A percentile compares a stretch with the other conserved stretches of the same genome.
These are phyloP conservation scores for Hordeum vulgare DNA, from an alignment of 176 grass and related monocot genomes.

Conservation along the genomic window MorexV3_pseudomolecules_assembly NC_058521.1:574712572-574713071, in stretches of 20 bases:
- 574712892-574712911: neutral
- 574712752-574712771: neutral
- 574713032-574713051: neutral
- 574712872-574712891: no score
- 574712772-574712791: neutral
- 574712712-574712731: neutral
- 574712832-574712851: no score
- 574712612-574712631: no score
- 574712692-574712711: neutral
- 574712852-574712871: no score
- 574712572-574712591: no score
- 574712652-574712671: neutral
- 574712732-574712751: no score
- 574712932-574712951: neutral
- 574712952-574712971: neutral
- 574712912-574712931: neutral
- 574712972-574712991: neutral
- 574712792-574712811: neutral
- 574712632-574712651: neutral
- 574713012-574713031: slow-evolving; percentile 13
- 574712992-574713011: neutral
- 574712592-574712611: no score
- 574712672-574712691: neutral
- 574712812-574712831: neutral
- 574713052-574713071: neutral